Evolutionary conservation across 148 eudicot species (phyloP).

Genomic region (Dianthus caryophyllus): DNA sequence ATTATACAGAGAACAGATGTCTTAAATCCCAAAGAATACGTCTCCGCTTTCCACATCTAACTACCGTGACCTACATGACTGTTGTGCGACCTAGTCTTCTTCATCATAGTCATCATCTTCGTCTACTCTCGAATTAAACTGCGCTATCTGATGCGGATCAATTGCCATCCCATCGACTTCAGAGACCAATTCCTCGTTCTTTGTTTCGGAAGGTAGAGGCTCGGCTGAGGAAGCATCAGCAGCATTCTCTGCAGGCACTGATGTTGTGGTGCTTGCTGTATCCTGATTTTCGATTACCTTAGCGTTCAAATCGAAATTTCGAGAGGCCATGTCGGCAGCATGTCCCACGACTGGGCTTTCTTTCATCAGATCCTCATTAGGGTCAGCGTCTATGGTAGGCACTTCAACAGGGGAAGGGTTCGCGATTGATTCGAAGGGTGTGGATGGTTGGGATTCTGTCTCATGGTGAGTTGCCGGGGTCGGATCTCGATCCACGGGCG

Average conservation of each 20-base stretch:
- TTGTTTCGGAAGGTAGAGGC: slow-evolving; percentile 34
- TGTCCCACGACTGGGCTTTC: slow-evolving; percentile 30
- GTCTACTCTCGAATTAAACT: slow-evolving; percentile 48
- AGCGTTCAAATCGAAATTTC: slow-evolving; percentile 54
- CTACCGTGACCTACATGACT: slow-evolving; percentile 12
- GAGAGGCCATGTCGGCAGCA: slow-evolving; percentile 24
- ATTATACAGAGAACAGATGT: not conserved
- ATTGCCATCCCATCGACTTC: slow-evolving; percentile 81
- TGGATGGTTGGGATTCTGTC: slow-evolving; percentile 41
- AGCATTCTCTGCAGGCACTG: slow-evolving; percentile 21
- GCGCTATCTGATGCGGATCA: slow-evolving; percentile 64
- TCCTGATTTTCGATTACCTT: slow-evolving; percentile 45
- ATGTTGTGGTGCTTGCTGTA: slow-evolving; percentile 12
- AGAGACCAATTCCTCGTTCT: slow-evolving; percentile 57
- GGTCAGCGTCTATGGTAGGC: slow-evolving; percentile 29
- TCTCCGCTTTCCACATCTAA: not conserved
- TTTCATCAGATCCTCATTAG: slow-evolving; percentile 29
- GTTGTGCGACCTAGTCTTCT: slow-evolving; percentile 40
- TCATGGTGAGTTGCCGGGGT: slow-evolving; percentile 26
- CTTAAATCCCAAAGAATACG: slow-evolving; percentile 12
- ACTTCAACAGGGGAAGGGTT: slow-evolving; percentile 32
- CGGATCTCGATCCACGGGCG: slow-evolving; percentile 37
- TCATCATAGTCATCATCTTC: slow-evolving; percentile 92
- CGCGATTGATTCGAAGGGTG: slow-evolving; percentile 24
- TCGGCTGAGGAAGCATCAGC: slow-evolving; percentile 22